Percentiles rank a stretch among this genome's conserved stretches.
These are phyloP conservation scores for Berkeleyomyces basicola DNA, from an alignment of 2,329 filamentous ascomycete genomes.

Conservation along the genomic window DNA sequence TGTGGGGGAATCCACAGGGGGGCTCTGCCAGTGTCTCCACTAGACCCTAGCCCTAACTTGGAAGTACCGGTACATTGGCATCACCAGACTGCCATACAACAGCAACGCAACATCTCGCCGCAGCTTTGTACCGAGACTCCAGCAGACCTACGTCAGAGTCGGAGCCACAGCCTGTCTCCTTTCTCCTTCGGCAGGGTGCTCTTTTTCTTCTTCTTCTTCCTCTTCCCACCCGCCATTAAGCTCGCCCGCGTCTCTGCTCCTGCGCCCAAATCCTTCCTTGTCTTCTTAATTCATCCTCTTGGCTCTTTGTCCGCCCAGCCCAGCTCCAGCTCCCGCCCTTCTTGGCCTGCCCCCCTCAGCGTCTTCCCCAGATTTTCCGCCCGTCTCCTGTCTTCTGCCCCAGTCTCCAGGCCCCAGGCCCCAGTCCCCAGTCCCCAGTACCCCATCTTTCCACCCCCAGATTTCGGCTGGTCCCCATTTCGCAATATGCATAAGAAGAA, in stretches of 20 bases:
- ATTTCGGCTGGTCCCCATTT: not conserved
- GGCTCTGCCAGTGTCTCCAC: too few species aligned
- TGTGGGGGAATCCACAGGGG: too few species aligned
- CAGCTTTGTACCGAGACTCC: too few species aligned
- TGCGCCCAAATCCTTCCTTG: not conserved
- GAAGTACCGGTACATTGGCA: too few species aligned
- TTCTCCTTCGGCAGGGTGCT: not conserved
- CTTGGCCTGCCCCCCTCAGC: conserved; percentile 18
- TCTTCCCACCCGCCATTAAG: conserved; percentile 1
- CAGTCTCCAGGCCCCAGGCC: too few species aligned
- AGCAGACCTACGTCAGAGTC: too few species aligned
- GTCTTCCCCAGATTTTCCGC: conserved; percentile 45
- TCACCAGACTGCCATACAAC: too few species aligned
- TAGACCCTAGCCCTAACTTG: too few species aligned
- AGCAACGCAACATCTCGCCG: too few species aligned
- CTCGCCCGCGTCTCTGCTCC: not conserved
- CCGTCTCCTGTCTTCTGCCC: conserved; percentile 31
- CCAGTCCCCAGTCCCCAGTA: not conserved
- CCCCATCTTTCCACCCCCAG: conserved; percentile 1
- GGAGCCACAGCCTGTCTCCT: too few species aligned
- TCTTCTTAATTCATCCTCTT: conserved; percentile 6
- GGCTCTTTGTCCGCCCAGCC: not conserved
- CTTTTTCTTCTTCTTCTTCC: conserved; percentile 4
- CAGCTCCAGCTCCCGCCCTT: not conserved
- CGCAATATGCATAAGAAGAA: conserved; percentile 13